These are phyloP conservation scores for Malus asiatica DNA, from an alignment of 306 rosid genomes.

Conservation along the genomic window DNA sequence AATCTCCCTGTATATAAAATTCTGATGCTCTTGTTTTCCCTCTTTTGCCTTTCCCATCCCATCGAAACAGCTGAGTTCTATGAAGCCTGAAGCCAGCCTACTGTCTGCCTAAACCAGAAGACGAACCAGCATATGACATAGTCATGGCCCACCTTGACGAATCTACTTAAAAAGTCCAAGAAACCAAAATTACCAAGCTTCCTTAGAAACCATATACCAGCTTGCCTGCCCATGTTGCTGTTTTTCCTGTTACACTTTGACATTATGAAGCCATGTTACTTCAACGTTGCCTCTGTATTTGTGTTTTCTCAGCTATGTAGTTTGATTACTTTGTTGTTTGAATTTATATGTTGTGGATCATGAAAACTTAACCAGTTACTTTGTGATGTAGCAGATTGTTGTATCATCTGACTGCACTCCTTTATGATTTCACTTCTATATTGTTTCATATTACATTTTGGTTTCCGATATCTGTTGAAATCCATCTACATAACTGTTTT, in stretches of 20 bases:
- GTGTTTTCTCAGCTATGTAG: conserved; percentile 21
- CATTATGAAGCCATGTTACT: conserved; percentile 45
- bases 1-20: conserved; percentile 54
- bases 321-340: conserved; percentile 30
- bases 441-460: conserved; percentile 3
- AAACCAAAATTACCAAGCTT: conserved; percentile 79
- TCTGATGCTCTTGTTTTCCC: conserved; percentile 95
- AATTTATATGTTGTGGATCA: conserved; percentile 21
- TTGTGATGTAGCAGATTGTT: conserved; percentile 33
- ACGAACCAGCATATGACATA: conserved; percentile 95
- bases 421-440: conserved; percentile 16
- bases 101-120: conserved; percentile 88
- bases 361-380: conserved; percentile 19
- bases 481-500: not conserved
- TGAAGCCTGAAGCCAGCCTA: conserved; percentile 98
- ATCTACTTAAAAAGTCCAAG: conserved; percentile 73
- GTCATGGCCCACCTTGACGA: conserved; percentile 92
- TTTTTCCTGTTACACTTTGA: conserved; percentile 41
- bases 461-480: not conserved
- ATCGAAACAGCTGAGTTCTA: conserved; percentile 91
- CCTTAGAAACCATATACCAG: conserved; percentile 73
- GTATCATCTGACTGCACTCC: conserved; percentile 49
- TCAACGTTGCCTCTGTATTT: conserved; percentile 27
- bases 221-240: conserved; percentile 42
- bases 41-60: conserved; percentile 92